These are phyloP conservation scores for Talaromyces funiculosus DNA, from an alignment of 2,329 filamentous ascomycete species.

Conservation along the genomic window DNA sequence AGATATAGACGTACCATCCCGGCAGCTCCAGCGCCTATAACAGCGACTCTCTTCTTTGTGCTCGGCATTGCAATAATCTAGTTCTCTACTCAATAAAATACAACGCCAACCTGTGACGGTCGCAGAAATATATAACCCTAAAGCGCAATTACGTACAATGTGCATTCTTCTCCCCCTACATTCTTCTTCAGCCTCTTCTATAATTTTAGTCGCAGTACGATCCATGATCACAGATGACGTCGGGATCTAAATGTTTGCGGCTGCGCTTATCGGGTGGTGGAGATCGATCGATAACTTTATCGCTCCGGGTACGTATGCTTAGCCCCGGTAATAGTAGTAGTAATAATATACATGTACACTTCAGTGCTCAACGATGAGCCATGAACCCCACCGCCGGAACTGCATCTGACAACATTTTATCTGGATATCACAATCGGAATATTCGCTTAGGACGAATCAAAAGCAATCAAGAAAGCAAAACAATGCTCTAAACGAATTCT, in stretches of 20 bases:
- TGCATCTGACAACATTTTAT: neutral
- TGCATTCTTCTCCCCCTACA: neutral
- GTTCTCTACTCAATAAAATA: too few relatives aligned
- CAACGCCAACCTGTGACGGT: too few relatives aligned
- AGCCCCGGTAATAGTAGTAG: too few relatives aligned
- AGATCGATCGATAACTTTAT: neutral
- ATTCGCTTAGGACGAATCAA: neutral
- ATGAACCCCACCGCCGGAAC: neutral
- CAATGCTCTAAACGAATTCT: neutral
- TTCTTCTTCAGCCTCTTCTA: too few relatives aligned
- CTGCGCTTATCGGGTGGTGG: conserved; percentile 5
- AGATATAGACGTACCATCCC: conserved; percentile 46
- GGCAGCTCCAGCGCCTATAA: conserved; percentile 59
- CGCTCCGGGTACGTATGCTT: neutral
- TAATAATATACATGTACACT: neutral
- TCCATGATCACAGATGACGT: conserved; percentile 5
- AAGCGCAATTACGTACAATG: neutral
- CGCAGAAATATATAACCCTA: neutral
- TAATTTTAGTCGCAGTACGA: too few relatives aligned
- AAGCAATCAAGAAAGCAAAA: neutral
- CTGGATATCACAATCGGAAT: neutral
- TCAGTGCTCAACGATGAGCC: neutral
- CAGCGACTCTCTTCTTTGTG: conserved; percentile 48
- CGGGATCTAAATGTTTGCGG: neutral
- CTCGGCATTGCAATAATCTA: conserved; percentile 13